Conservation (phyloP, 1,284 basidiomycete genomes). For the Melanopsichium pennsylvanicum region DNA sequence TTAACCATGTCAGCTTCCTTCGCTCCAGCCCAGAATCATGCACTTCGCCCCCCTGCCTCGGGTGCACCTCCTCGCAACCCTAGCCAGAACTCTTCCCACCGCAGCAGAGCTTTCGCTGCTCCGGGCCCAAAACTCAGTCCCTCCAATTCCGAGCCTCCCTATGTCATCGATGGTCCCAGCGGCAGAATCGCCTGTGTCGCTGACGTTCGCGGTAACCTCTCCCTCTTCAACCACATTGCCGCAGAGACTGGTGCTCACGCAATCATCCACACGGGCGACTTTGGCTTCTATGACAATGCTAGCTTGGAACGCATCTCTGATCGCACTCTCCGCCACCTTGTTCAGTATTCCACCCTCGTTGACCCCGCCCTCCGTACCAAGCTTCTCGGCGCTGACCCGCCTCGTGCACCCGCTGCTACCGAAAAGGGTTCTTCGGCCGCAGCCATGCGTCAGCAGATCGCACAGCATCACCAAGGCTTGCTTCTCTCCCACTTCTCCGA, state of each 20-base stretch:
- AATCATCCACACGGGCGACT: constrained; percentile 97
- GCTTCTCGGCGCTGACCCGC: constrained; percentile 74
- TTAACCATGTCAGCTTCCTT: constrained; percentile 15
- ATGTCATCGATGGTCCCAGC: constrained; percentile 59
- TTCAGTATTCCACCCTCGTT: constrained; percentile 97
- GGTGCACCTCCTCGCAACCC: constrained; percentile 19
- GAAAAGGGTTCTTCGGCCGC: constrained; percentile 28
- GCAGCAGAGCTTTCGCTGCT: constrained; percentile 28
- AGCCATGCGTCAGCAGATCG: constrained; percentile 64
- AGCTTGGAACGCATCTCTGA: constrained; percentile 90
- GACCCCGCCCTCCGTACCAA: constrained; percentile 80
- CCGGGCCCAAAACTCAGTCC: constrained; percentile 11
- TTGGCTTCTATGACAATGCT: constrained; percentile 91
- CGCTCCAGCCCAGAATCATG: constrained; percentile 9
- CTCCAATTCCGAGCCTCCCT: constrained; percentile 32
- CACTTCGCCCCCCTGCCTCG: constrained; percentile 24
- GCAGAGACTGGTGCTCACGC: constrained; percentile 80
- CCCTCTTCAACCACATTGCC: constrained; percentile 87
- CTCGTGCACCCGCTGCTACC: constrained; percentile 42
- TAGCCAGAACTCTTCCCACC: constrained; percentile 29
- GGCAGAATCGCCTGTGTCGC: constrained; percentile 94
- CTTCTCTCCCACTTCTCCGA: constrained; percentile 90
- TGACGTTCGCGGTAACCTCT: constrained; percentile 80
- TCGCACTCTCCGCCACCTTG: constrained; percentile 88
- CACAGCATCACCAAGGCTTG: constrained; percentile 57